Evolutionary conservation across 2,329 filamentous ascomycete species (phyloP).

Genomic region (Colletotrichum tabaci): DNA sequence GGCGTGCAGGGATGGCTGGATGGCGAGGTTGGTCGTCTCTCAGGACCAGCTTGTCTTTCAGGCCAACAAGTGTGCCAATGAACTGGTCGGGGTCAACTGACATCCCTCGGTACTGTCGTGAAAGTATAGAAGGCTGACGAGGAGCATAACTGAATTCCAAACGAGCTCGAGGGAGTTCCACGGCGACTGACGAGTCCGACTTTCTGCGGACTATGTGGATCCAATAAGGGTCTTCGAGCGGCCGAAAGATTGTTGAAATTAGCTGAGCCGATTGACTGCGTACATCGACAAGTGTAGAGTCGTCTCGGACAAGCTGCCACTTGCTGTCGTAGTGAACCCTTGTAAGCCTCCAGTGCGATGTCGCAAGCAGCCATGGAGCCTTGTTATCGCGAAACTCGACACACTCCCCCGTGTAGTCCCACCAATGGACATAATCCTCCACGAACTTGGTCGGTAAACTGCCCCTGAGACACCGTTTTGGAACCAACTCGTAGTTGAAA

Average conservation of each 20-base stretch:
- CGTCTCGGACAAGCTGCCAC: not conserved
- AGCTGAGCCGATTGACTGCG: not conserved
- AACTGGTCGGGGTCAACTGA: slow-evolving; percentile 61
- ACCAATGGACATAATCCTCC: slow-evolving; percentile 63
- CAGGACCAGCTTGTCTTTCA: slow-evolving; percentile 66
- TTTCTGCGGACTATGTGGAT: slow-evolving; percentile 5
- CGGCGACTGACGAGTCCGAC: not conserved
- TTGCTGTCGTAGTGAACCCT: too few relatives aligned
- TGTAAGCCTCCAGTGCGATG: slow-evolving; percentile 7
- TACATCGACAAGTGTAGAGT: not conserved
- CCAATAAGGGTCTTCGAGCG: slow-evolving; percentile 5
- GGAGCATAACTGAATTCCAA: slow-evolving; percentile 9
- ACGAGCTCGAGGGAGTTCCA: not conserved
- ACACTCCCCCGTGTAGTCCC: slow-evolving; percentile 47
- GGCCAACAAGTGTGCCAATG: slow-evolving; percentile 64
- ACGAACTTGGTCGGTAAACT: slow-evolving; percentile 55
- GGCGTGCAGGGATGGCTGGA: slow-evolving; percentile 57
- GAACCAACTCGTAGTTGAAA: not conserved
- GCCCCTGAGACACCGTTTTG: not conserved
- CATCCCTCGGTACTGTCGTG: slow-evolving; percentile 66
- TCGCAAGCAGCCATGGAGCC: slow-evolving; percentile 47
- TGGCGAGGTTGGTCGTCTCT: slow-evolving; percentile 47
- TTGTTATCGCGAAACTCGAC: slow-evolving; percentile 52
- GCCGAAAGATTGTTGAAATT: not conserved
- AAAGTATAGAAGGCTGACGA: slow-evolving; percentile 51